These are phyloP conservation scores for Kwoniella sp. DNA, from an alignment of 768 basidiomycete species.

Conservation along the genomic window DNA sequence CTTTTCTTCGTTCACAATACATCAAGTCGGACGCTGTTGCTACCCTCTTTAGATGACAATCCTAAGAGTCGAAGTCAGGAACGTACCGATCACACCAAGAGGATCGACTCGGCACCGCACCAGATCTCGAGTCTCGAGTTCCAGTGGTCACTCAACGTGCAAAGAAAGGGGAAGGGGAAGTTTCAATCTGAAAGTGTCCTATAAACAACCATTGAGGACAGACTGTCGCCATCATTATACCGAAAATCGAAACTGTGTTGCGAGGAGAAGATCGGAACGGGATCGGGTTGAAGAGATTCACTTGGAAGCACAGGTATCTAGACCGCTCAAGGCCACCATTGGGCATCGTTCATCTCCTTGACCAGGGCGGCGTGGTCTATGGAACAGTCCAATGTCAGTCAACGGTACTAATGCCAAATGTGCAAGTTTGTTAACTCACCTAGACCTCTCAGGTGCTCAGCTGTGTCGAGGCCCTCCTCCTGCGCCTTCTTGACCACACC, in stretches of 20 bases:
- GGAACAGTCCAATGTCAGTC: neutral
- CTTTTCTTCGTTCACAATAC: too few species aligned
- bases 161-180: neutral
- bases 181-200: neutral
- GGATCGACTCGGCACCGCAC: too few species aligned
- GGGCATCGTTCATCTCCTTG: constrained; percentile 25
- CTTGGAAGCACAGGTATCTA: too few species aligned
- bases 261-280: too few species aligned
- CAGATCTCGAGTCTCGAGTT: too few species aligned
- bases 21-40: too few species aligned
- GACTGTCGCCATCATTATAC: neutral
- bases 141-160: too few species aligned
- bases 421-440: constrained; percentile 21
- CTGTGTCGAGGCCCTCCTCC: constrained; percentile 60
- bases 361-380: constrained; percentile 22
- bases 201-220: constrained; percentile 24
- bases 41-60: too few species aligned
- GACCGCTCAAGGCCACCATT: constrained; percentile 24
- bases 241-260: neutral
- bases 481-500: constrained; percentile 80
- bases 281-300: neutral
- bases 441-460: constrained; percentile 26
- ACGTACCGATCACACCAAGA: too few species aligned
- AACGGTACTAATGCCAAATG: neutral
- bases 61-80: too few species aligned